Conservation (phyloP, 225 moss, liverwort and hornwort species). For the Sphagnum tenellum region DNA sequence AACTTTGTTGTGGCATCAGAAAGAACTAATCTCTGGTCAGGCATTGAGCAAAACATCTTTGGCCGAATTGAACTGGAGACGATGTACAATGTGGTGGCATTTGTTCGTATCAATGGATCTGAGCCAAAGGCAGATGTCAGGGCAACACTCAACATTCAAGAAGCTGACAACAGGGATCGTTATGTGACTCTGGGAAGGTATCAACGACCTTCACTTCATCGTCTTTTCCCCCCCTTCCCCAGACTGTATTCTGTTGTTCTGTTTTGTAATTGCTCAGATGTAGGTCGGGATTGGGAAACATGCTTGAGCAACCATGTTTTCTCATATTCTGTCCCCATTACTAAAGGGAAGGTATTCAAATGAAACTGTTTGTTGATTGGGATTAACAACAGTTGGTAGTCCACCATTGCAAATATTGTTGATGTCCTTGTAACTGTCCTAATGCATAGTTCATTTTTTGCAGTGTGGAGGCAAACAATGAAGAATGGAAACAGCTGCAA, state of each 20-base stretch:
- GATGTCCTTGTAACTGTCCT: neutral
- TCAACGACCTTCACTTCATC: no score
- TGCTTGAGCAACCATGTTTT: slow-evolving; percentile 2
- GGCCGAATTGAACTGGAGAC: slow-evolving; percentile 61
- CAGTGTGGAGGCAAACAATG: slow-evolving; percentile 48
- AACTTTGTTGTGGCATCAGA: slow-evolving; percentile 65
- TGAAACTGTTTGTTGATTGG: neutral
- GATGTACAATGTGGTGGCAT: slow-evolving; percentile 43
- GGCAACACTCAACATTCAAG: slow-evolving; percentile 60
- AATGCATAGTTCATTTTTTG: slow-evolving; percentile 5
- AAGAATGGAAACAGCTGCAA: slow-evolving; percentile 63
- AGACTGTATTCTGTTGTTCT: no score
- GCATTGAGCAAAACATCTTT: slow-evolving; percentile 77
- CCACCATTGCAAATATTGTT: neutral
- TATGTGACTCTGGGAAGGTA: slow-evolving; percentile 84
- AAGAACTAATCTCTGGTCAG: slow-evolving; percentile 60
- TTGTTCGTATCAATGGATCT: slow-evolving; percentile 52
- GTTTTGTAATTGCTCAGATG: no score
- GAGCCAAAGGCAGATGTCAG: slow-evolving; percentile 41
- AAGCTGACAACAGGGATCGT: slow-evolving; percentile 45
- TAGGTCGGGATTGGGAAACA: slow-evolving; percentile 6
- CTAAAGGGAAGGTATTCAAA: slow-evolving; percentile 6
- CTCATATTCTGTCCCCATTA: neutral
- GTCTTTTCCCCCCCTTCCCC: no score
- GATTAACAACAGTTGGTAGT: neutral